These are phyloP conservation scores for Nothopassalora personata DNA, from an alignment of 2,329 filamentous ascomycete species.

Conservation along the genomic window DNA sequence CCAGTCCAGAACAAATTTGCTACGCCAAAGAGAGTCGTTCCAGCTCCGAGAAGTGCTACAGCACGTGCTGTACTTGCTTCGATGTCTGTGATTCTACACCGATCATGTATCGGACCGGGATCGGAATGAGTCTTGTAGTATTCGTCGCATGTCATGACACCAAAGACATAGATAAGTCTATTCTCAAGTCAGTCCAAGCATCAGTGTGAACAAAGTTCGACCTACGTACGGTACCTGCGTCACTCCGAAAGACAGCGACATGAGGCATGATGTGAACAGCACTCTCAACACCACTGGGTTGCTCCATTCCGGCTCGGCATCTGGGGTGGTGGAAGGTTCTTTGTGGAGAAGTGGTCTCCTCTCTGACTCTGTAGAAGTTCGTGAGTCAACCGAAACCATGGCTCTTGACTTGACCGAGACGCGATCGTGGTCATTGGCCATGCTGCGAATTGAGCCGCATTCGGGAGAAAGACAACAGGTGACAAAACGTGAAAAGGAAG, in stretches of 20 bases:
- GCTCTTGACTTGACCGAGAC: conserved; percentile 3
- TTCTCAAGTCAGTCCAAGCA: not conserved
- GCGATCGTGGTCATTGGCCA: not conserved
- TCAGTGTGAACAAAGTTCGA: not conserved
- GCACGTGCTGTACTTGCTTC: conserved; percentile 59
- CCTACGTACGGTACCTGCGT: conserved; percentile 45
- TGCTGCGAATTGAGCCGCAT: not conserved
- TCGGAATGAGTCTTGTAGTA: conserved; percentile 59
- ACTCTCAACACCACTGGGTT: conserved; percentile 40
- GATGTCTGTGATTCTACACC: conserved; percentile 58
- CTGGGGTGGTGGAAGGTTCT: conserved; percentile 1
- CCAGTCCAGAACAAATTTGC: conserved; percentile 63
- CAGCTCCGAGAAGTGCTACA: conserved; percentile 60
- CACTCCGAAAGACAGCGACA: conserved; percentile 49
- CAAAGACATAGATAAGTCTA: conserved; percentile 58
- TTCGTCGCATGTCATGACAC: conserved; percentile 65
- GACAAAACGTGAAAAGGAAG: not conserved
- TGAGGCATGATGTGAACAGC: conserved; percentile 56
- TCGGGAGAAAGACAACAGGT: not conserved
- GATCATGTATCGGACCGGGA: conserved; percentile 41
- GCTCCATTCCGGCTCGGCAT: conserved; percentile 17
- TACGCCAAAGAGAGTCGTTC: conserved; percentile 63
- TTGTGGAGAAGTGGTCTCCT: conserved; percentile 8
- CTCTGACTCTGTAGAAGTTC: conserved; percentile 2
- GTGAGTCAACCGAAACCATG: not conserved